These are phyloP conservation scores for Arbutus unedo DNA, from an alignment of 148 eudicot genomes.

Conservation along the genomic window DNA sequence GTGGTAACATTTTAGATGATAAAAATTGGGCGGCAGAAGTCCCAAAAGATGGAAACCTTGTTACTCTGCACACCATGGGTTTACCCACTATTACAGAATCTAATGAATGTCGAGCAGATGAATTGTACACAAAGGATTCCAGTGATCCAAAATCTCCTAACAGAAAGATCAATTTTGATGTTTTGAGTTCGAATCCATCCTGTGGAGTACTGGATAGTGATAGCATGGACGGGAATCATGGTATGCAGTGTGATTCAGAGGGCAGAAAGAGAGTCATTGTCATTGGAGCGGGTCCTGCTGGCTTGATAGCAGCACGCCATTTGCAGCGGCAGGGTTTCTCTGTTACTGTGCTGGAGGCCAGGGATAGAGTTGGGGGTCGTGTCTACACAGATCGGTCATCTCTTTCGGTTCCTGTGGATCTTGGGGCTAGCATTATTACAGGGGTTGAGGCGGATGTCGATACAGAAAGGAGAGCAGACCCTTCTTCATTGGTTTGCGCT, in stretches of 20 bases:
- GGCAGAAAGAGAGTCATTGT: slow-evolving; percentile 63
- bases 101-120: slow-evolving; percentile 33
- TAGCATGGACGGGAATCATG: slow-evolving; percentile 24
- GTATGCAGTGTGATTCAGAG: slow-evolving; percentile 32
- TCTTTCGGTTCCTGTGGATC: slow-evolving; percentile 98
- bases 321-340: slow-evolving; percentile 86
- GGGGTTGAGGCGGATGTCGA: slow-evolving; percentile 98
- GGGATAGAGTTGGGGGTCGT: slow-evolving; percentile 91
- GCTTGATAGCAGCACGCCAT: slow-evolving; percentile 94
- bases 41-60: slow-evolving; percentile 13
- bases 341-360: slow-evolving; percentile 85
- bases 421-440: slow-evolving; percentile 99
- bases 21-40: slow-evolving; percentile 31
- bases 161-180: slow-evolving; percentile 24
- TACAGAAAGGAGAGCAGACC: slow-evolving; percentile 93
- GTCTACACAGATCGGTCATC: slow-evolving; percentile 85
- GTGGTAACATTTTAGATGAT: slow-evolving; percentile 31
- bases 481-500: slow-evolving; percentile 90
- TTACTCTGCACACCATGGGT: slow-evolving; percentile 26
- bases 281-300: slow-evolving; percentile 99
- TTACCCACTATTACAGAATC: slow-evolving; percentile 27
- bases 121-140: slow-evolving; percentile 25
- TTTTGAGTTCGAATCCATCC: slow-evolving; percentile 21
- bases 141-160: slow-evolving; percentile 22
- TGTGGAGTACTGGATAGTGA: slow-evolving; percentile 28